Base-by-base conservation (phyloP, 164 flowering plant species). In the Aristolochia fimbriata region DNA sequence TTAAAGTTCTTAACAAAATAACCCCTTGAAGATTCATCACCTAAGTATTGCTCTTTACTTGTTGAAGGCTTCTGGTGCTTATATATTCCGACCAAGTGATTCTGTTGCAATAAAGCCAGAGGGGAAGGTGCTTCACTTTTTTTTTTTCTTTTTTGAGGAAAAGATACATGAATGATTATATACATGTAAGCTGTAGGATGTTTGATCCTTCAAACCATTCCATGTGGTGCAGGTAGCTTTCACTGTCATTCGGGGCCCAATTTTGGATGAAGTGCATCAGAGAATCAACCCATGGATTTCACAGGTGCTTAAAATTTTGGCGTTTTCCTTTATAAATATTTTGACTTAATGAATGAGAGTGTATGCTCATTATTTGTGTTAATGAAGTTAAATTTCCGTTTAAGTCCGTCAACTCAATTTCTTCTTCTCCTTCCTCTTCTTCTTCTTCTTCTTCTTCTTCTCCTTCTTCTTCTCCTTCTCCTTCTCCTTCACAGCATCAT, bases 21-120 rank as follows among this genome's bases (percentile, higher is more conserved):
- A n/a, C 43, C 43, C 11, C 1, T 37, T 10, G 8, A 37, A 37
- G 43, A 37, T 37, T 43, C 22, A 7, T 69, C 16, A 46, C 43
- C 33, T 22, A 68, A 37, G 60, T 6, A 45, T 15, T 51, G 41
- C 7, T 37, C 49, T 27, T 46, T 60, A 48, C 49, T 58, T 78
- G 37, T 70, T 71, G 70, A 69, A 92, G 98, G 96, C 93, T 33
- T 87, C 98, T 60, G 96, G 96, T 56, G 97, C 99, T 57, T 94
- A 94, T 70, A 69, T 93, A 62, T 94, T 94, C 68, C 96, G 99
- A 55, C 99, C 97, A 67, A 88, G 85, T 83, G 83, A 77, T 37
- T 80, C 87, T 59, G 75, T 64, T 77, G 68, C 73, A 47, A 77
- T 86, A 58, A 67, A 70, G 51, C 71, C 83, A 58, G 80, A 74